phyloP scores from a whole-genome alignment of 352 stramenopile genomes.

The Peronospora farinosa region DNA sequence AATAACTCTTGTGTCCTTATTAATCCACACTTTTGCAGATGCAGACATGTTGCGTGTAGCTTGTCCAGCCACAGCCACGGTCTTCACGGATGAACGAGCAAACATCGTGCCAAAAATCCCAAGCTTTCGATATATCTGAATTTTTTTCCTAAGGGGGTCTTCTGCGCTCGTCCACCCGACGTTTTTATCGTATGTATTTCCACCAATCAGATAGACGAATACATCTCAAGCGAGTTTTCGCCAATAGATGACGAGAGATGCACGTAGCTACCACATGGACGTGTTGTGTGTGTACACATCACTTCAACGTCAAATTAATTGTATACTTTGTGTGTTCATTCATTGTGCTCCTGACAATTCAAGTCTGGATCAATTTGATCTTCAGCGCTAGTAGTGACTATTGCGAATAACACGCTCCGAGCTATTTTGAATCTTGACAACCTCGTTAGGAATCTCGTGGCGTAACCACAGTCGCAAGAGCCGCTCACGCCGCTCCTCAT shows the following conservation, averaged over 20 bases:
- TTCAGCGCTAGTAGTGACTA: conserved; percentile 46
- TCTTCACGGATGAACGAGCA: conserved; percentile 46
- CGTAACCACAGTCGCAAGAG: conserved; percentile 69
- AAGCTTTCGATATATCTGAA: neutral
- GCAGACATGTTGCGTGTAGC: conserved; percentile 82
- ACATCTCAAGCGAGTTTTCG: conserved; percentile 2
- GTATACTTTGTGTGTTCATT: too few species aligned
- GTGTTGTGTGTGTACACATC: too few species aligned
- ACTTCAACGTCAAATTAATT: too few species aligned
- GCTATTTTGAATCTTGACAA: conserved; percentile 86
- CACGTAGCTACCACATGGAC: too few species aligned
- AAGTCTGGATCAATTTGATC: too few species aligned
- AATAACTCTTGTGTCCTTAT: conserved; percentile 99
- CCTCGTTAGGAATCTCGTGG: conserved; percentile 82
- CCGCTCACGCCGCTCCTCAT: conserved; percentile 59
- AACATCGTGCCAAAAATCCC: conserved; percentile 36
- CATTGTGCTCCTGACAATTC: too few species aligned
- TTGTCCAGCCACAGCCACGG: conserved; percentile 27
- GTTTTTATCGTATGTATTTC: conserved; percentile 3
- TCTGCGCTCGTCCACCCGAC: conserved; percentile 21
- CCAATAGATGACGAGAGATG: conserved; percentile 3
- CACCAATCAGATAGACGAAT: conserved; percentile 3
- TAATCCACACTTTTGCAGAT: conserved; percentile 98
- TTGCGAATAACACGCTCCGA: conserved; percentile 85
- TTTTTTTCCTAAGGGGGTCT: neutral